These are phyloP conservation scores for Penicillium corylophilum DNA, from an alignment of 2,329 filamentous ascomycete species.

Conservation along the genomic window DNA sequence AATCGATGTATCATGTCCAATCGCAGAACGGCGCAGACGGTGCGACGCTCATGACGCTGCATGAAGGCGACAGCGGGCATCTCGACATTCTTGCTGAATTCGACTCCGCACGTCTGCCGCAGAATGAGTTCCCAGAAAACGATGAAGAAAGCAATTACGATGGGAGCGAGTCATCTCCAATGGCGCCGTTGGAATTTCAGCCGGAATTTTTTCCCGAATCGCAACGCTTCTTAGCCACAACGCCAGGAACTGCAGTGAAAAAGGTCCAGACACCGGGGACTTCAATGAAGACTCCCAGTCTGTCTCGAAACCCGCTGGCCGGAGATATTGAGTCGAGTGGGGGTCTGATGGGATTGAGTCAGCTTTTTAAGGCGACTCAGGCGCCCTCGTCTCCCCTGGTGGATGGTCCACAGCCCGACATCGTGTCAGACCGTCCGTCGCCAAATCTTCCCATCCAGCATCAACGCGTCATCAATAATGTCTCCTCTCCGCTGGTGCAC, in stretches of 20 bases:
- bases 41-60: conserved; percentile 39
- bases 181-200: conserved; percentile 26
- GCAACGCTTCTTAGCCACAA: conserved; percentile 45
- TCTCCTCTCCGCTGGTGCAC: conserved; percentile 41
- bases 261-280: conserved; percentile 29
- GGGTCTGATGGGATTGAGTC: conserved; percentile 47
- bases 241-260: conserved; percentile 42
- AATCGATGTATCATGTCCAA: conserved; percentile 24
- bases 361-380: conserved; percentile 51
- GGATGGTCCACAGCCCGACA: conserved; percentile 36
- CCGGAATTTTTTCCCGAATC: conserved; percentile 48
- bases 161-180: conserved; percentile 38
- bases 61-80: conserved; percentile 46
- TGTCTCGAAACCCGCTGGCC: conserved; percentile 45
- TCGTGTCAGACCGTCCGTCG: conserved; percentile 49
- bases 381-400: conserved; percentile 47
- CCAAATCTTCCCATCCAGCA: conserved; percentile 48
- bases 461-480: conserved; percentile 31
- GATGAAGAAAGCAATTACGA: conserved; percentile 38
- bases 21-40: conserved; percentile 28
- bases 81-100: conserved; percentile 44
- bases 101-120: conserved; percentile 25
- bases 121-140: conserved; percentile 51
- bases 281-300: conserved; percentile 37
- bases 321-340: conserved; percentile 36